These are phyloP conservation scores for Guyanaporus albipodus DNA, from an alignment of 768 basidiomycete genomes.

Conservation along the genomic window DNA sequence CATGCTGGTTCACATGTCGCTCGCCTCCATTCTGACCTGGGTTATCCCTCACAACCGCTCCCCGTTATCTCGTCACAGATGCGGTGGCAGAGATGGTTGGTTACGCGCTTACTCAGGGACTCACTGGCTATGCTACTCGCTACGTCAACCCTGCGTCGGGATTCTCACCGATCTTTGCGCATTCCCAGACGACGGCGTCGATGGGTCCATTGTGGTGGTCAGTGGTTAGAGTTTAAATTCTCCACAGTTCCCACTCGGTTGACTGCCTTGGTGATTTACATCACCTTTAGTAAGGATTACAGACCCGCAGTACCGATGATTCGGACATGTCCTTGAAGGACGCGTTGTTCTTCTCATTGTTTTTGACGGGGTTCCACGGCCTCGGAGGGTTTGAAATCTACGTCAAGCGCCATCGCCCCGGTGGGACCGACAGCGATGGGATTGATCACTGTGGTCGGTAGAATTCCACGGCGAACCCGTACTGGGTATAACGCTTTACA, in stretches of 20 bases:
- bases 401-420: conserved; percentile 44
- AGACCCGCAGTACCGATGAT: background rate
- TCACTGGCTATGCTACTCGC: conserved; percentile 55
- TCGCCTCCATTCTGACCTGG: conserved; percentile 44
- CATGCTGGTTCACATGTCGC: conserved; percentile 52
- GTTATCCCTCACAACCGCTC: conserved; percentile 48
- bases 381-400: conserved; percentile 57
- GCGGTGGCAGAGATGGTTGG: conserved; percentile 35
- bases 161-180: conserved; percentile 53
- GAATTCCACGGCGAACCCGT: conserved; percentile 41
- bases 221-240: too few species aligned
- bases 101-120: conserved; percentile 6
- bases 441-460: conserved; percentile 50
- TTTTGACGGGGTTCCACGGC: conserved; percentile 59
- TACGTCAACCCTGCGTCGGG: conserved; percentile 67
- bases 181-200: conserved; percentile 61
- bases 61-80: conserved; percentile 60
- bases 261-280: conserved; percentile 48
- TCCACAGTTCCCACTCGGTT: conserved; percentile 1
- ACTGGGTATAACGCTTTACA: conserved; percentile 35
- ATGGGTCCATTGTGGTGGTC: too few species aligned
- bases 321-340: background rate
- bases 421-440: conserved; percentile 41
- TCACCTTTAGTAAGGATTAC: conserved; percentile 45
- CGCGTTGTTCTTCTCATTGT: conserved; percentile 46